A percentile compares a stretch with the other conserved stretches of the same genome.
phyloP scores from a whole-genome alignment of 2,329 filamentous ascomycete genomes.

The Monilinia fructicola region DNA sequence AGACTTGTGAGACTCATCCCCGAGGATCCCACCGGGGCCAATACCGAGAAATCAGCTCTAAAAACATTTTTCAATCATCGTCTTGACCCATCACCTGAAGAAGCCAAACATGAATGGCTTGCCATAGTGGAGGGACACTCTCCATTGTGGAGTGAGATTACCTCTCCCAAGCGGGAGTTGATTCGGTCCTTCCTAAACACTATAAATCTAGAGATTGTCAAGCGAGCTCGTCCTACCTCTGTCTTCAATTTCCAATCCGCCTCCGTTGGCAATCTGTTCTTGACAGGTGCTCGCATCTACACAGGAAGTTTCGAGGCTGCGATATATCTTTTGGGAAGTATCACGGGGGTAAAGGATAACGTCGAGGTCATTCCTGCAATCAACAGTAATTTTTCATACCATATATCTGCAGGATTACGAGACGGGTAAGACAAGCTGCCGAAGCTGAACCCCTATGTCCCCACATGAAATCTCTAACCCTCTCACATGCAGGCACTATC shows the following conservation, averaged over 20 bases:
- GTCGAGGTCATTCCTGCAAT: slow-evolving; percentile 84
- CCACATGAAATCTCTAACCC: neutral
- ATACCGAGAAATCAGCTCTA: slow-evolving; percentile 69
- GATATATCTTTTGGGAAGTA: slow-evolving; percentile 83
- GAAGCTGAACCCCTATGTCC: neutral
- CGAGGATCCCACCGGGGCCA: slow-evolving; percentile 47
- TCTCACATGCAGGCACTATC: slow-evolving; percentile 7
- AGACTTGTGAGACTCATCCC: slow-evolving; percentile 90
- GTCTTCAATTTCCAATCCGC: slow-evolving; percentile 77
- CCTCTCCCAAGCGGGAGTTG: slow-evolving; percentile 71
- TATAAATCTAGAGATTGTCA: slow-evolving; percentile 75
- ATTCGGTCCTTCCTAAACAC: slow-evolving; percentile 75
- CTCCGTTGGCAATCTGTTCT: slow-evolving; percentile 75
- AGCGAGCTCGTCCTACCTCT: slow-evolving; percentile 68
- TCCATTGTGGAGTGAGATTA: slow-evolving; percentile 68
- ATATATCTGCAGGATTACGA: slow-evolving; percentile 80
- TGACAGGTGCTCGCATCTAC: slow-evolving; percentile 84
- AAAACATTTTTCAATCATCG: slow-evolving; percentile 86
- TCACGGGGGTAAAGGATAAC: slow-evolving; percentile 77
- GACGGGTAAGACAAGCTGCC: slow-evolving; percentile 59
- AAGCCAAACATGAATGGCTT: slow-evolving; percentile 78
- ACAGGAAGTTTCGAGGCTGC: slow-evolving; percentile 89
- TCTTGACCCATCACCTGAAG: slow-evolving; percentile 59
- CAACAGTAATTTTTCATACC: slow-evolving; percentile 92
- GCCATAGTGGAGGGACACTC: slow-evolving; percentile 80